Base-by-base conservation (phyloP, 2,329 filamentous ascomycete species). In the Cladosporium sp. region DNA sequence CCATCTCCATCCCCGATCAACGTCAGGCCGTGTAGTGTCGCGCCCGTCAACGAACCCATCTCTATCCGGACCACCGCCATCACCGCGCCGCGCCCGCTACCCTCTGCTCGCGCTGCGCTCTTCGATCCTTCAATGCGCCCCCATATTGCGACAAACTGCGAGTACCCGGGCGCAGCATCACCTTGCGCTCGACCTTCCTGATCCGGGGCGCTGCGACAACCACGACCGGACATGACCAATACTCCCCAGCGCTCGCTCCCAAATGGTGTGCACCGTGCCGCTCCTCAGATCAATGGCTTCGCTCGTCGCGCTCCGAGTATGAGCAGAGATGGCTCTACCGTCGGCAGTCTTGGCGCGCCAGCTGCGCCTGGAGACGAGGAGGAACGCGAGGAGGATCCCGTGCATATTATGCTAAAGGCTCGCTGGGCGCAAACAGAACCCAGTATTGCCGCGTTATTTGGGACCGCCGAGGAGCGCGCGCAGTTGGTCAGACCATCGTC, bases 361-460 rank as follows among this genome's bases (percentile, higher is more conserved):
- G 64, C 64, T 58, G 65, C 62, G 50, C 73, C 70, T 65, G 54
- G 54, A 37, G 70, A 72, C 55, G 76, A 78, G 65, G 69, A 71
- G 67, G 69, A 70, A 59, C 69, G 68, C 51, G 77, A 79, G 63
- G 77, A 80, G 60, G 78, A 80, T 67, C 75, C 76, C 54, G 69
- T 75, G 62, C 72, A 76, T 49, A 69, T 71, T 69, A 80, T 87
- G 70, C 94, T 97, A 75, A 84, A 85, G 72, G 85, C 90, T 59
- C 78, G 92, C 58, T 96, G 89, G 80, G 84, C 84, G 70, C 84
- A 84, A 74, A 88, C 85, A 67, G 91, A 97, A 75, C 82, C 85
- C 66, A 88, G 86, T 75, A 87, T 97, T 69, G 84, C 86, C 63
- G 79, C 85, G 42, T 78, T 97, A n/a, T 95, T 96, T 72, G 79